Evolutionary conservation across 768 basidiomycete species (phyloP).

Genomic region (Termitomyces sp.): DNA sequence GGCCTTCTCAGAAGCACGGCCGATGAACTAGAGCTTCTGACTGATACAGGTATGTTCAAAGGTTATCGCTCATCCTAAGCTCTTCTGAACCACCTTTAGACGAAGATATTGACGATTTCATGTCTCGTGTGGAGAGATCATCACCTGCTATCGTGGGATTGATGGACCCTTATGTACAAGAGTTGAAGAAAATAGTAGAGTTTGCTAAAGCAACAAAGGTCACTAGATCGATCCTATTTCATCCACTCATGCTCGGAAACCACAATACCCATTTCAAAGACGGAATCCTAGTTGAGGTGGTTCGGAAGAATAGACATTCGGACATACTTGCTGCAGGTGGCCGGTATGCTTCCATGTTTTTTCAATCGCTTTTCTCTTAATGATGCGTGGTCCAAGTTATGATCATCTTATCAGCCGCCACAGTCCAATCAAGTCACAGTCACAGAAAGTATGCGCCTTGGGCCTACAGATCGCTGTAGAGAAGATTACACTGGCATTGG

Average conservation of each 20-base stretch:
- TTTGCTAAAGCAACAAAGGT: conserved; percentile 63
- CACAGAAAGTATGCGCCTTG: conserved; percentile 59
- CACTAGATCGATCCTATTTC: conserved; percentile 57
- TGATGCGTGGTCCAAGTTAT: conserved; percentile 45
- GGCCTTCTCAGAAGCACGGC: conserved; percentile 62
- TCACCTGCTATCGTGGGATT: conserved; percentile 49
- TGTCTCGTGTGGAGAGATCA: conserved; percentile 55
- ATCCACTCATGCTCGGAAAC: conserved; percentile 69
- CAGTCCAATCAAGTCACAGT: conserved; percentile 49
- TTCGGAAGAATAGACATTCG: conserved; percentile 56
- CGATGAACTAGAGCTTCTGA: conserved; percentile 72
- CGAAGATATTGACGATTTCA: conserved; percentile 56
- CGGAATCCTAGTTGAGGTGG: conserved; percentile 75
- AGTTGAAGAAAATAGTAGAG: conserved; percentile 61
- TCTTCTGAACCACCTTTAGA: conserved; percentile 31
- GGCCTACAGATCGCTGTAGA: conserved; percentile 78
- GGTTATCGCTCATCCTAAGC: background rate
- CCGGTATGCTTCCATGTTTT: conserved; percentile 41
- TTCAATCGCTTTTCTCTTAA: background rate
- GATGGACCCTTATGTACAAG: conserved; percentile 50
- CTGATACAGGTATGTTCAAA: conserved; percentile 49
- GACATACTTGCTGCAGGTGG: conserved; percentile 83
- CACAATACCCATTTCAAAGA: conserved; percentile 66
- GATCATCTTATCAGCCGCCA: conserved; percentile 66
- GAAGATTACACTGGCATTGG: conserved; percentile 68